phyloP scores from a whole-genome alignment of 2,329 filamentous ascomycete genomes.

The Chaetomium olivaceum region DNA sequence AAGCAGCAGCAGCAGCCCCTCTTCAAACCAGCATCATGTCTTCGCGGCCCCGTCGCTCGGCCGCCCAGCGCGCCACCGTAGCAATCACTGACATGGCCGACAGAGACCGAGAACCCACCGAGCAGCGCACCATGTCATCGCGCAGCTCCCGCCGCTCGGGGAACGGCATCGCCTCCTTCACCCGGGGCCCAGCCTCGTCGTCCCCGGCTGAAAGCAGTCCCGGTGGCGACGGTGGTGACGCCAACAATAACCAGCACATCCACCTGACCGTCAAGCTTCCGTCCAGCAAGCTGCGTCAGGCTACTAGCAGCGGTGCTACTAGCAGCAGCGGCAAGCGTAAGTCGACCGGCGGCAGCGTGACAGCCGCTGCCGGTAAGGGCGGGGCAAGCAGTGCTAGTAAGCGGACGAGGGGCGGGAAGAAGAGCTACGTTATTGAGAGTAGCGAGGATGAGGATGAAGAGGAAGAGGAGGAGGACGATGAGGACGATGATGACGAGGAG shows the following conservation, averaged over 20 bases:
- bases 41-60: conserved; percentile 51
- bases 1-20: not conserved
- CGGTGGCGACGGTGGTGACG: conserved; percentile 24
- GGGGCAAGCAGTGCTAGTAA: conserved; percentile 46
- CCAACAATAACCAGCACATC: conserved; percentile 46
- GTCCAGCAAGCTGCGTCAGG: conserved; percentile 54
- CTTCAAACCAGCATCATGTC: conserved; percentile 34
- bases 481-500: conserved; percentile 42
- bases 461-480: conserved; percentile 21
- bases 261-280: conserved; percentile 56
- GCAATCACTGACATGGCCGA: conserved; percentile 55
- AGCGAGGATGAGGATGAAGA: conserved; percentile 44
- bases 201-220: conserved; percentile 40
- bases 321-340: conserved; percentile 36
- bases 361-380: conserved; percentile 38
- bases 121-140: conserved; percentile 49
- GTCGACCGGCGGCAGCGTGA: conserved; percentile 32
- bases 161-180: conserved; percentile 43
- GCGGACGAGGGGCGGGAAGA: conserved; percentile 54
- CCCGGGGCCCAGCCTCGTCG: conserved; percentile 46
- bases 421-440: conserved; percentile 61
- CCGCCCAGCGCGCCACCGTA: conserved; percentile 47
- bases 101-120: conserved; percentile 43
- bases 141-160: conserved; percentile 51
- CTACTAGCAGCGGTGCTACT: conserved; percentile 41